Base-by-base conservation (phyloP, 2,329 filamentous ascomycete genomes). In the Penicillium sp. region DNA sequence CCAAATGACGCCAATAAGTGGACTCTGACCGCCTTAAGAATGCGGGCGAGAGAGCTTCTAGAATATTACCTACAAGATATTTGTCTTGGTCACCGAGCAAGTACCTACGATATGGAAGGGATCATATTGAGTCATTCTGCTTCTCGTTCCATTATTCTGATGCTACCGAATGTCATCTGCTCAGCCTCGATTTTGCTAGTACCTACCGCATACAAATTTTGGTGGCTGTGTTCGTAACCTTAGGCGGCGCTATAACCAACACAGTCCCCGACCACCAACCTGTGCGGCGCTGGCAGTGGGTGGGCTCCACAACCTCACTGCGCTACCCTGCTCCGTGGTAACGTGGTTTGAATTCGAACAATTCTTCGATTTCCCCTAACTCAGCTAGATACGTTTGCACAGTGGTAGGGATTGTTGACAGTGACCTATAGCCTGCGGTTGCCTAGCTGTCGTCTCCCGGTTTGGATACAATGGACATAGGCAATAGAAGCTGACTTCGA, bases 1-100 rank as follows among this genome's bases (percentile, higher is more conserved):
- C 64, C 55, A 65, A 39, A 60, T 65, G 64, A 67, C 59, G 64
- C 53, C 43, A 57, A 49, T 62, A 37, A 57, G 43, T 51, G 38
- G 51, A 39, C 49, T 58, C 60, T 66, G 59, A 66, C 64, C 63
- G 64, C 64, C 63, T 63, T 54, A 39, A 41, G 39, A 45, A 63
- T 42, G 43, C 51, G 39, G 57, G 62, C 53, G 55, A 31, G 28
- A 31, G 4, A 31, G 7, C 28, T 31, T 31, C 28, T 31, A 31
- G 28, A 31, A 31, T 1, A 31, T 6, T 31, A 31, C 7, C 38
- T 39, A 39, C 28, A 31, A 31, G 28, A 31, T 31, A 31, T 31
- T 7, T 31, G 28, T 31, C 20, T 43, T 43, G 15, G 17, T 15
- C 20, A 43, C 41, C 38, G 25, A 25, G 25, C 25, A 4, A 25